phyloP scores from a whole-genome alignment of 495 filamentous ascomycete species.

The Pseudevernia furfuracea region DNA sequence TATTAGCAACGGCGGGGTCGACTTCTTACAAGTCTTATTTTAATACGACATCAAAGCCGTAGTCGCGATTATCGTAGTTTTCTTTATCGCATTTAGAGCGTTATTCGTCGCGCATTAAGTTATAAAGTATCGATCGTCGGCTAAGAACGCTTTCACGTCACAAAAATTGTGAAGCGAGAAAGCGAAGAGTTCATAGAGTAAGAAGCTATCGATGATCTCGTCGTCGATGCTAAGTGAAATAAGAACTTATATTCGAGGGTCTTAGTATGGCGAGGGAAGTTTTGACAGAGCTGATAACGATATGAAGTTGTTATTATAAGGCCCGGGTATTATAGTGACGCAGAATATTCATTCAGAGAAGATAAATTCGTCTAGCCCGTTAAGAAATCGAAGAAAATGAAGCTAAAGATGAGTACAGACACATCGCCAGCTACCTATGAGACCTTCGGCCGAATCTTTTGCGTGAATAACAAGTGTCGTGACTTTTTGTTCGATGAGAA shows the following conservation, averaged over 20 bases:
- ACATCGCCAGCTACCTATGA: not conserved
- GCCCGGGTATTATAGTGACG: not conserved
- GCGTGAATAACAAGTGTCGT: too few relatives aligned
- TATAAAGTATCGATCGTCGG: not conserved
- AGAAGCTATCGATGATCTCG: not conserved
- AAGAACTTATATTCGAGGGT: not conserved
- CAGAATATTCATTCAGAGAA: not conserved
- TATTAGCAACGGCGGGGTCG: not conserved
- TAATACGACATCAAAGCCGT: constrained; percentile 15
- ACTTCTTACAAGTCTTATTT: constrained; percentile 13
- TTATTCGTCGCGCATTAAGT: constrained; percentile 11
- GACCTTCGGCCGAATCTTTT: not conserved
- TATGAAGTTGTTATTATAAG: not conserved
- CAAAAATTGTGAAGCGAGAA: not conserved
- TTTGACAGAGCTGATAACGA: not conserved
- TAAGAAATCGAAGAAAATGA: too few relatives aligned
- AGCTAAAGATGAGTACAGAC: not conserved
- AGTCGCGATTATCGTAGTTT: constrained; percentile 18
- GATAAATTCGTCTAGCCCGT: not conserved
- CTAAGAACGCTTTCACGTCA: not conserved
- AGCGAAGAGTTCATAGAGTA: not conserved
- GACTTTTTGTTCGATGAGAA: too few relatives aligned
- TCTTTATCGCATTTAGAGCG: constrained; percentile 16
- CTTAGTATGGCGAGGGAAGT: not conserved
- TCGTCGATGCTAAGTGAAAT: not conserved